These are phyloP conservation scores for Friedmanniomyces endolithicus DNA, from an alignment of 495 filamentous ascomycete species.

Conservation along the genomic window DNA sequence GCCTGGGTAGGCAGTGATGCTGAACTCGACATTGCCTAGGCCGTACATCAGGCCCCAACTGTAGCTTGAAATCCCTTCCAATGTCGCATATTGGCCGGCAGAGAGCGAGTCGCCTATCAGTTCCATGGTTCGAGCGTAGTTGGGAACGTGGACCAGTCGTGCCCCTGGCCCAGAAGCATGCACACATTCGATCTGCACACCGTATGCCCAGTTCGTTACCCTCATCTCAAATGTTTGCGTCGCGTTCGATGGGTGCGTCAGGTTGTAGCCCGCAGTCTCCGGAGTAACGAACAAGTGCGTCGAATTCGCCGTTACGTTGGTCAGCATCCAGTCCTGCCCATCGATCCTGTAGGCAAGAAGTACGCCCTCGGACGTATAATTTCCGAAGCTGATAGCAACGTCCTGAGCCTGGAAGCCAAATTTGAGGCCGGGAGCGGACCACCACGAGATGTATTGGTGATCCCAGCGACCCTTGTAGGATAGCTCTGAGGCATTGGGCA, in stretches of 20 bases:
- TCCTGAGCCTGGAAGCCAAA: slow-evolving; percentile 38
- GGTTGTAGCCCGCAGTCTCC: slow-evolving; percentile 31
- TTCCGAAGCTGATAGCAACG: slow-evolving; percentile 50
- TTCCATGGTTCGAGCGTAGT: slow-evolving; percentile 44
- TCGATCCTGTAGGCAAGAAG: slow-evolving; percentile 51
- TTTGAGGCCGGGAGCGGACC: slow-evolving; percentile 50
- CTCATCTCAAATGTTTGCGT: slow-evolving; percentile 39
- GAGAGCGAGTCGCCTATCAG: slow-evolving; percentile 53
- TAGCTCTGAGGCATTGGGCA: slow-evolving; percentile 45
- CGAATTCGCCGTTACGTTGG: slow-evolving; percentile 49
- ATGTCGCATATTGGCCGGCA: slow-evolving; percentile 50
- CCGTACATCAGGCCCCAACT: slow-evolving; percentile 47
- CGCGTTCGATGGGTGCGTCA: slow-evolving; percentile 31
- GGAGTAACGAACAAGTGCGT: slow-evolving; percentile 48
- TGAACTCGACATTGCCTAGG: slow-evolving; percentile 51
- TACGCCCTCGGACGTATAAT: slow-evolving; percentile 42
- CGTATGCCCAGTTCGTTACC: slow-evolving; percentile 57
- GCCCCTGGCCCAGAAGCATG: slow-evolving; percentile 38
- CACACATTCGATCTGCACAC: slow-evolving; percentile 46
- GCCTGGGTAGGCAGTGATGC: slow-evolving; percentile 38
- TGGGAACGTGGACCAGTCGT: slow-evolving; percentile 40
- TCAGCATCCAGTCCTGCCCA: slow-evolving; percentile 54
- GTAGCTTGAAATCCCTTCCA: slow-evolving; percentile 50
- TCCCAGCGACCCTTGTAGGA: slow-evolving; percentile 62
- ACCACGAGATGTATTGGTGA: slow-evolving; percentile 53